Evolutionary conservation across 805 yeast species (phyloP).

Genomic region (Lipomyces yamanashiensis): DNA sequence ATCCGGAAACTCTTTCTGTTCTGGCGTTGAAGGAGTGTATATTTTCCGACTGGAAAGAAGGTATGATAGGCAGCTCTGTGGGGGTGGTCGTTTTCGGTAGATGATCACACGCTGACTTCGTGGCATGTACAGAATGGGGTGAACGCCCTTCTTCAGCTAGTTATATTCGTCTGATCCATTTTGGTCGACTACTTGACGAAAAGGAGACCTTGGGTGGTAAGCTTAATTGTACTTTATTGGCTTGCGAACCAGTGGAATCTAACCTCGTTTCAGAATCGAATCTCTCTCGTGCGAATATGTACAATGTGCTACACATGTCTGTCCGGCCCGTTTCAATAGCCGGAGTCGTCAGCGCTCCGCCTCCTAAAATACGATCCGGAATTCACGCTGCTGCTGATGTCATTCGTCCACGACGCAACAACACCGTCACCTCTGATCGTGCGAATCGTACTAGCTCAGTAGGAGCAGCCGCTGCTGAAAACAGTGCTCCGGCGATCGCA

Average conservation of each 20-base stretch:
- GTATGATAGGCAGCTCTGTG: slow-evolving; percentile 4
- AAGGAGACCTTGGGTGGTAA: slow-evolving; percentile 21
- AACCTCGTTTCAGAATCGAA: slow-evolving; percentile 17
- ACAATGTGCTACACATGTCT: slow-evolving; percentile 34
- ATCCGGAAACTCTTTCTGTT: slow-evolving; percentile 31
- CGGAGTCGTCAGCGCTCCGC: background rate
- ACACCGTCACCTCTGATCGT: background rate
- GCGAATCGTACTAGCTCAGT: background rate
- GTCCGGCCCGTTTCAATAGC: slow-evolving; percentile 31
- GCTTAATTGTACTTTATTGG: background rate
- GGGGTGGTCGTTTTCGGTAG: background rate
- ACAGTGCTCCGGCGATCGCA: background rate
- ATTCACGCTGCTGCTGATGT: slow-evolving; percentile 13
- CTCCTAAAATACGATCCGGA: slow-evolving; percentile 5
- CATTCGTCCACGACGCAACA: slow-evolving; percentile 1
- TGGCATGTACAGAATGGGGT: slow-evolving; percentile 28
- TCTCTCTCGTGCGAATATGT: slow-evolving; percentile 20
- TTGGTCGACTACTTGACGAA: slow-evolving; percentile 30
- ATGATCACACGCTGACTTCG: background rate
- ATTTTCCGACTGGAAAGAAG: slow-evolving; percentile 31
- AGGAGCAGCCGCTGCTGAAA: background rate
- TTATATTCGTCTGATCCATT: slow-evolving; percentile 32
- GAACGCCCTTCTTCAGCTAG: slow-evolving; percentile 21
- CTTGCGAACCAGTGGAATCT: background rate
- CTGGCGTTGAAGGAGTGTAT: slow-evolving; percentile 22